Evolutionary conservation across 2,329 filamentous ascomycete species (phyloP), one percentile per base, ranked within the genome.

Genomic region (Albifimbria verrucaria): DNA sequence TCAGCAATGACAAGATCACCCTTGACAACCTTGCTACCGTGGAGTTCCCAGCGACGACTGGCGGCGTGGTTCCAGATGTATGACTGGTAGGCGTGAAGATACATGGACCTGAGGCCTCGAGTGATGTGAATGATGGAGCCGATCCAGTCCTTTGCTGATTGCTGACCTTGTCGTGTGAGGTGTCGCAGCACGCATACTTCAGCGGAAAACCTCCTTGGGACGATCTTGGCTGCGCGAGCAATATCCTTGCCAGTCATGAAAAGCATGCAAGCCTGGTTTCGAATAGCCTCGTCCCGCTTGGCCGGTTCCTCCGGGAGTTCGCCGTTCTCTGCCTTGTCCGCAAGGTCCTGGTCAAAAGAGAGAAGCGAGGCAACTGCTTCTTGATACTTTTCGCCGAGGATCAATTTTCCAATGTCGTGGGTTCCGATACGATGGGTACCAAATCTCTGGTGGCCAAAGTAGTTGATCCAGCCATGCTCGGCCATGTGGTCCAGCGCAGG

Each of bases 391-490:
- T 83, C 87, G 60, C 89, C 82, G 1, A 99, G 79, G 66, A 99
- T 92, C 68, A 90, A 87, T 66, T 88, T 83, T 48, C 94, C 94
- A 48, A 97, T 77, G 41, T 87, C 81, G 64, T 97, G 91, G 0
- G 94, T 99, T 28, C 92, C 89, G 12, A 90, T 88, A 24, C 85
- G 77, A 69, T 94, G 93, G 0, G 92, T 93, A 24, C 94, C 94
- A 63, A 99, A 99, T 22, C 94, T 86, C 72, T 99, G 94, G n/a
- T 97, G 84, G 9, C 94, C 94, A 65, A 92, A 99, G 74, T 97
- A 99, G 72, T 99, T 99, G 72, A 99, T 86, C 77, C 95, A 99
- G 3, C 94, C 94, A 44, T 87, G 81, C 43, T 84, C 73, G 51
- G 80, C 77, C 59, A 97, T 83, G 57, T 87, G 83, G 42, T 80